Percentiles rank a stretch among this genome's conserved stretches.
phyloP scores from a whole-genome alignment of 2,329 filamentous ascomycete species.

The Chrysosporium queenslandicum region DNA sequence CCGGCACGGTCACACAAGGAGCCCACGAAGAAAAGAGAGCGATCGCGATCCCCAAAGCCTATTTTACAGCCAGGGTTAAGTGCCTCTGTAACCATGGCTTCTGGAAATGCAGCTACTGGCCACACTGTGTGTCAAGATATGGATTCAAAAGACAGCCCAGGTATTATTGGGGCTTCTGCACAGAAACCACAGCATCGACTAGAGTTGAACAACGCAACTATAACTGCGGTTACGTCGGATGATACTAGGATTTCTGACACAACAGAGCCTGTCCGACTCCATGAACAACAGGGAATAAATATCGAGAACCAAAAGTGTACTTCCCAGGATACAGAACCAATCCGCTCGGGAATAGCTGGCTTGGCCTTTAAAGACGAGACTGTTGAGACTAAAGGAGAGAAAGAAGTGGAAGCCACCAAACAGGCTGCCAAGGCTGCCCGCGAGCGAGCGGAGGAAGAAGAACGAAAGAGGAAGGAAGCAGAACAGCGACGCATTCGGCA shows the following conservation, averaged over 20 bases:
- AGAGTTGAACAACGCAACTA: background rate
- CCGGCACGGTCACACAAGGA: conserved; percentile 21
- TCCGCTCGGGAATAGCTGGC: conserved; percentile 3
- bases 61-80: conserved; percentile 18
- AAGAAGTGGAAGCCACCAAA: conserved; percentile 23
- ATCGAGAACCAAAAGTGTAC: background rate
- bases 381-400: conserved; percentile 22
- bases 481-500: conserved; percentile 35
- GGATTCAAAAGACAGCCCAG: background rate
- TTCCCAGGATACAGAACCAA: conserved; percentile 16
- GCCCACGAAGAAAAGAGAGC: conserved; percentile 22
- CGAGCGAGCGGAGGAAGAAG: conserved; percentile 27
- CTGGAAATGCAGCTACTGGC: conserved; percentile 9
- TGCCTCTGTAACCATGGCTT: conserved; percentile 18
- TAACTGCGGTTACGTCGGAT: too few relatives aligned
- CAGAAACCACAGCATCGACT: background rate
- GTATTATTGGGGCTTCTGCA: background rate
- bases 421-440: conserved; percentile 28
- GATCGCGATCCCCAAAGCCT: conserved; percentile 17
- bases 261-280: background rate
- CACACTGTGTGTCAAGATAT: background rate
- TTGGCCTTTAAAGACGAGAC: conserved; percentile 17
- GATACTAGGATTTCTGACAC: background rate
- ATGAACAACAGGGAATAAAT: background rate
- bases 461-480: conserved; percentile 31